Evolutionary conservation across 2,329 filamentous ascomycete species (phyloP).

Genomic region (Aspergillus floridensis): DNA sequence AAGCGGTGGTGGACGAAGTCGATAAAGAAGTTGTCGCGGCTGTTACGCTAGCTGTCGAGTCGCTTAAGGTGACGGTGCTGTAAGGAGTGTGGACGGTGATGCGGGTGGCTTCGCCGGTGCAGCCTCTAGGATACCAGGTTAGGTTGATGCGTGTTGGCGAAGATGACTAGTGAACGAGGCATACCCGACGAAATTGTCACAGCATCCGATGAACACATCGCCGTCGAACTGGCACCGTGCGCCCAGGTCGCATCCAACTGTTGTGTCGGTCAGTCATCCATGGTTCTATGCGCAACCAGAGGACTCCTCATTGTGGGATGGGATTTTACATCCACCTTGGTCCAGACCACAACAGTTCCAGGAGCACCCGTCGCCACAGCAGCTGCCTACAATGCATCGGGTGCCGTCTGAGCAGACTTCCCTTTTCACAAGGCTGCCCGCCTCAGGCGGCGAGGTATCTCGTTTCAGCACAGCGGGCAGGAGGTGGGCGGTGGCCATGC

Average conservation of each 20-base stretch:
- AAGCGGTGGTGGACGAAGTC: neutral
- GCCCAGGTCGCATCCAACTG: conserved; percentile 11
- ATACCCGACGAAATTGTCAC: neutral
- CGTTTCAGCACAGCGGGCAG: neutral
- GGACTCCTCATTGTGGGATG: too few relatives aligned
- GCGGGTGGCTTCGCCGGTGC: conserved; percentile 6
- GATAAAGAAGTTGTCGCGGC: neutral
- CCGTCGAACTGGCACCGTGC: conserved; percentile 9
- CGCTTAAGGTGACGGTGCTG: neutral
- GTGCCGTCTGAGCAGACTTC: conserved; percentile 7
- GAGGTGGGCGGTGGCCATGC: neutral
- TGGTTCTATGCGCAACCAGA: neutral
- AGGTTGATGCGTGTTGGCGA: too few relatives aligned
- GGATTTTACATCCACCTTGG: conserved; percentile 7
- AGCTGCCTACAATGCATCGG: conserved; percentile 4
- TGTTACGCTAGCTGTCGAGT: neutral
- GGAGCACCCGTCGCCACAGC: conserved; percentile 13
- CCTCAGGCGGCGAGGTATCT: neutral
- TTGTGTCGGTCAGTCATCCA: neutral
- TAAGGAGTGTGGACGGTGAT: conserved; percentile 13
- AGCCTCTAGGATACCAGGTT: neutral
- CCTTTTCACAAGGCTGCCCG: conserved; percentile 1
- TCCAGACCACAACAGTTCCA: conserved; percentile 14
- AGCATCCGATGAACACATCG: conserved; percentile 16
- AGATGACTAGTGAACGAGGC: neutral